These are phyloP conservation scores for Ambispora gerdemannii DNA, from an alignment of 192 early-diverging fungal species.

Conservation along the genomic window DNA sequence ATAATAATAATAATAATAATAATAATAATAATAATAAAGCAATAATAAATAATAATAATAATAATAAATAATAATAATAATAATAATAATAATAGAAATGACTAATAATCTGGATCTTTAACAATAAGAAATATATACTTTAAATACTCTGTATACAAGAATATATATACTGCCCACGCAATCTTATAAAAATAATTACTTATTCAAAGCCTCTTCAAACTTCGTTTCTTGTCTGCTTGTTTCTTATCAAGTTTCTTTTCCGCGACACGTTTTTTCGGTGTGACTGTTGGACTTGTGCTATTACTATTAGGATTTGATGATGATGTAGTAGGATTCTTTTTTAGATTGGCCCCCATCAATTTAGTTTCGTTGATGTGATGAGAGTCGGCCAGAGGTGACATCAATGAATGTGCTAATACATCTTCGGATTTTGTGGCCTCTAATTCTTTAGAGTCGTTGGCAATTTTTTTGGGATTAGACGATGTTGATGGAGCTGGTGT, in stretches of 20 bases:
- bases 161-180: too few relatives aligned
- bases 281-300: slow-evolving; percentile 8
- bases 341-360: background rate
- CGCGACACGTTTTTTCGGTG: slow-evolving; percentile 25
- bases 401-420: background rate
- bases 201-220: slow-evolving; percentile 28
- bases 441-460: background rate
- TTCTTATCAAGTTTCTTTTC: slow-evolving; percentile 31
- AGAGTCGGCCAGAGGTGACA: slow-evolving; percentile 18
- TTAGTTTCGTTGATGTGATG: slow-evolving; percentile 21
- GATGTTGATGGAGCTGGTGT: background rate
- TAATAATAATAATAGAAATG: too few relatives aligned
- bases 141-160: too few relatives aligned
- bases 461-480: slow-evolving; percentile 14
- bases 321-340: slow-evolving; percentile 17
- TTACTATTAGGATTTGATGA: background rate
- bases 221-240: slow-evolving; percentile 29
- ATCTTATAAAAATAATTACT: too few relatives aligned
- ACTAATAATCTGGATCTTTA: too few relatives aligned
- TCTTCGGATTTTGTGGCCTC: background rate
- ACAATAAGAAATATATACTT: too few relatives aligned
- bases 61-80: too few relatives aligned
- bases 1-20: too few relatives aligned
- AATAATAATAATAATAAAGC: too few relatives aligned
- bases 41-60: too few relatives aligned